Evolutionary conservation across 2,329 filamentous ascomycete genomes (phyloP).

Genomic region (Huntiella bhutanensis): DNA sequence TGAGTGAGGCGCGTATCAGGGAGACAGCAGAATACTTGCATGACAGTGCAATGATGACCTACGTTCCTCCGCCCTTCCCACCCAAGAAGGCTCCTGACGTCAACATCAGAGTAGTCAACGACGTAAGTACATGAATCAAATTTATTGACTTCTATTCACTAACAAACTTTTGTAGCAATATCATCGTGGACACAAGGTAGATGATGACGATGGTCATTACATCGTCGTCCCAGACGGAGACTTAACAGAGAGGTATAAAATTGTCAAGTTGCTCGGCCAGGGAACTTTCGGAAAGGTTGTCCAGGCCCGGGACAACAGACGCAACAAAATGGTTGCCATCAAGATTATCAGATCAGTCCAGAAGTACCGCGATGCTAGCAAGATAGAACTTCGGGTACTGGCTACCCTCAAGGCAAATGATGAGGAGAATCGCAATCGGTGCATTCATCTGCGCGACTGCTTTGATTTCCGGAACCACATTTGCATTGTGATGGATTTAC

Average conservation of each 20-base stretch:
- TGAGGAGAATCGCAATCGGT: constrained; percentile 77
- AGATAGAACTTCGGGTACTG: constrained; percentile 83
- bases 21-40: constrained; percentile 47
- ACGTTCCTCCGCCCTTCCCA: constrained; percentile 72
- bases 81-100: constrained; percentile 80
- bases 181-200: constrained; percentile 52
- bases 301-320: constrained; percentile 64
- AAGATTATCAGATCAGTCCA: constrained; percentile 98
- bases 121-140: constrained; percentile 31
- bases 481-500: constrained; percentile 58
- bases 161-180: constrained; percentile 16
- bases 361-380: constrained; percentile 90
- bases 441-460: constrained; percentile 88
- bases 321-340: constrained; percentile 67
- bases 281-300: constrained; percentile 98
- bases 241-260: constrained; percentile 77
- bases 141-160: neutral
- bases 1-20: constrained; percentile 60
- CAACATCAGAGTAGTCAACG: constrained; percentile 38
- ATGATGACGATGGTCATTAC: constrained; percentile 95
- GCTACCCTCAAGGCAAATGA: constrained; percentile 87
- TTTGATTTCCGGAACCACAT: constrained; percentile 97
- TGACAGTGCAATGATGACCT: constrained; percentile 57
- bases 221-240: constrained; percentile 76
- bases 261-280: constrained; percentile 77